Evolutionary conservation across 805 yeast species (phyloP).

Genomic region (Wickerhamiella slavikovae): DNA sequence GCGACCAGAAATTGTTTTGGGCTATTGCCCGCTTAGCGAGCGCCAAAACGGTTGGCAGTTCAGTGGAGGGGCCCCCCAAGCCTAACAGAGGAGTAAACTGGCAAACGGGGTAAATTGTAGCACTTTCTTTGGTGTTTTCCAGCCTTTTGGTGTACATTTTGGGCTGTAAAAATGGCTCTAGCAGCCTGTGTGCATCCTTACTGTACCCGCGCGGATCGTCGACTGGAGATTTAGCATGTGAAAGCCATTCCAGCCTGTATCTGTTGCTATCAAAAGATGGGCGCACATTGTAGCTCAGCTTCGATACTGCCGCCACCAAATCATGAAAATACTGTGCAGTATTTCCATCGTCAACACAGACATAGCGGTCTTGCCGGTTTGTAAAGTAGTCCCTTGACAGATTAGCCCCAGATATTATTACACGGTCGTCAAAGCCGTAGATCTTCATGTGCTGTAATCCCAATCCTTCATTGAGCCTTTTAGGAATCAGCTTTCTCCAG

Average conservation of each 20-base stretch:
- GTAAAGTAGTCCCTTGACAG: conserved; percentile 82
- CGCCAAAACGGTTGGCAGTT: neutral
- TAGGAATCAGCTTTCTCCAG: conserved; percentile 47
- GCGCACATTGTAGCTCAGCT: conserved; percentile 45
- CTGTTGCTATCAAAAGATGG: conserved; percentile 20
- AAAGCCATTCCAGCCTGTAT: conserved; percentile 56
- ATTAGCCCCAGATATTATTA: conserved; percentile 80
- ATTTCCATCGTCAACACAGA: conserved; percentile 34
- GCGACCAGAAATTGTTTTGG: conserved; percentile 33
- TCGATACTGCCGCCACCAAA: conserved; percentile 48
- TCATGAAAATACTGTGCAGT: conserved; percentile 55
- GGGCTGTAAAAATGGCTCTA: conserved; percentile 39
- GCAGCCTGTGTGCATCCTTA: conserved; percentile 25
- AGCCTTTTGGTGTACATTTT: conserved; percentile 1
- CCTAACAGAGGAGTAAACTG: conserved; percentile 70
- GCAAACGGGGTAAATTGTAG: conserved; percentile 55
- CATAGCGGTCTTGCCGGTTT: conserved; percentile 85
- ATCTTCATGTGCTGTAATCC: conserved; percentile 96
- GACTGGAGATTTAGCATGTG: conserved; percentile 50
- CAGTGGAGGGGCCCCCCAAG: conserved; percentile 11
- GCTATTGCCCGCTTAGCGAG: neutral
- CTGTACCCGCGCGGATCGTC: conserved; percentile 11
- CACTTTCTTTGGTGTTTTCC: conserved; percentile 5
- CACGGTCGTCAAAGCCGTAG: conserved; percentile 84
- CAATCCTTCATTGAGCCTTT: conserved; percentile 68